Evolutionary conservation across 192 early-diverging fungal genomes (phyloP), one percentile per base, ranked within the genome.

Genomic region (Rhizophagus sp.): DNA sequence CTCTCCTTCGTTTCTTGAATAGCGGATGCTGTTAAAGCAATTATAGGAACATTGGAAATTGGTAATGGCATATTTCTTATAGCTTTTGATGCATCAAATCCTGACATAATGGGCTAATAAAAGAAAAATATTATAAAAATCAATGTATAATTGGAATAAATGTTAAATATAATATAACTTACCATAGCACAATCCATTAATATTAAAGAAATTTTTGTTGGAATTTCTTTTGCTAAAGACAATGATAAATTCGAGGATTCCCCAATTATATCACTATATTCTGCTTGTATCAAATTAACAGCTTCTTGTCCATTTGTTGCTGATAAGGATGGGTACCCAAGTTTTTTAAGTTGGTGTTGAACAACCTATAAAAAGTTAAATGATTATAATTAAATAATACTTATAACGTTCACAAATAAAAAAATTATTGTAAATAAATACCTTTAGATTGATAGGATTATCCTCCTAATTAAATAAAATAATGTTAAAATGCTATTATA

Each of bases 21-120:
- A 1, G 90, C 90, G 73, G 88, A 89, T 6, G 88, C 90, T 8
- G 90, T 90, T 30, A 91, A 80, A 1, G 88, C 90, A 79, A 91
- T 87, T 63, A 91, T 91, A 12, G 88, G 89, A 24, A 90, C 76
- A 7, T 79, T 75, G n/a, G n/a, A n/a, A n/a, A n/a, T n/a, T n/a
- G n/a, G n/a, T n/a, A n/a, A n/a, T 2, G 81, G 83, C 73, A 85
- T 87, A 1, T 83, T 34, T 39, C 89, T 82, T 30, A 91, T 91
- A 79, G 84, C 84, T 19, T 47, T 67, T n/a, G 89, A 82, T 34
- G 87, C 83, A 36, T 90, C 88, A 65, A 84, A 83, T 22, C 90
- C 90, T 77, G 89, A 85, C 85, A 88, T 87, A 34, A 91, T 80
- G 0, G 90, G 90, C 77, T 78, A 68, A 61, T 76, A 41, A 74